These are phyloP conservation scores for Hydrangea macrophylla DNA, from an alignment of 148 eudicot species.

Conservation along the genomic window DNA sequence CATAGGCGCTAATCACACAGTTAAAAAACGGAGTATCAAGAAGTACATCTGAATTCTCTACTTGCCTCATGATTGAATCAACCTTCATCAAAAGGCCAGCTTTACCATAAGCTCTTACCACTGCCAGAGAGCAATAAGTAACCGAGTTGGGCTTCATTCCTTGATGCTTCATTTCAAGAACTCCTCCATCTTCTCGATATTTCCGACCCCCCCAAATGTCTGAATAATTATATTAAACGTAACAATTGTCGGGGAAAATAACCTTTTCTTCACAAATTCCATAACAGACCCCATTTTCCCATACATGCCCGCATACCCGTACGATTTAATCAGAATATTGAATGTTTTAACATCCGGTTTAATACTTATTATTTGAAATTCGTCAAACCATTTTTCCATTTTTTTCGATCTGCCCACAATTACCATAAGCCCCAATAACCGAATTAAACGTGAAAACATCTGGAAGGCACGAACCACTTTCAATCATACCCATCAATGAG, in stretches of 20 bases:
- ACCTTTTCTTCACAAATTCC: slow-evolving; percentile 65
- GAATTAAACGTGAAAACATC: slow-evolving; percentile 88
- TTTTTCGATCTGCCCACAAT: slow-evolving; percentile 49
- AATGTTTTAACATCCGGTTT: slow-evolving; percentile 70
- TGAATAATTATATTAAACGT: slow-evolving; percentile 71
- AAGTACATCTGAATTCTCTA: slow-evolving; percentile 69
- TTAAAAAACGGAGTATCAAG: slow-evolving; percentile 85
- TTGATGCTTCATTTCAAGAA: slow-evolving; percentile 87
- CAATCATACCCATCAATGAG: slow-evolving; percentile 61
- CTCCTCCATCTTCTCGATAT: slow-evolving; percentile 61
- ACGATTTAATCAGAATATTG: slow-evolving; percentile 77
- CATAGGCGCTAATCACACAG: slow-evolving; percentile 68
- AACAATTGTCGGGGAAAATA: slow-evolving; percentile 66
- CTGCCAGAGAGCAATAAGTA: slow-evolving; percentile 77
- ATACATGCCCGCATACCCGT: slow-evolving; percentile 67
- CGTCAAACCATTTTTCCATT: slow-evolving; percentile 89
- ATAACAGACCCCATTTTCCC: slow-evolving; percentile 66
- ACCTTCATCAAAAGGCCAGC: slow-evolving; percentile 58
- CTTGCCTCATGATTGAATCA: slow-evolving; percentile 77
- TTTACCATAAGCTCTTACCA: slow-evolving; percentile 67
- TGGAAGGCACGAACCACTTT: slow-evolving; percentile 55
- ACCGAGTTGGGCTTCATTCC: slow-evolving; percentile 81
- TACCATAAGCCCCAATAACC: slow-evolving; percentile 71
- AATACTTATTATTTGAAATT: slow-evolving; percentile 82
- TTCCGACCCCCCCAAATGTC: slow-evolving; percentile 58